Evolutionary conservation across 495 filamentous ascomycete species (phyloP).

Genomic region (Schizothecium vesticola): DNA sequence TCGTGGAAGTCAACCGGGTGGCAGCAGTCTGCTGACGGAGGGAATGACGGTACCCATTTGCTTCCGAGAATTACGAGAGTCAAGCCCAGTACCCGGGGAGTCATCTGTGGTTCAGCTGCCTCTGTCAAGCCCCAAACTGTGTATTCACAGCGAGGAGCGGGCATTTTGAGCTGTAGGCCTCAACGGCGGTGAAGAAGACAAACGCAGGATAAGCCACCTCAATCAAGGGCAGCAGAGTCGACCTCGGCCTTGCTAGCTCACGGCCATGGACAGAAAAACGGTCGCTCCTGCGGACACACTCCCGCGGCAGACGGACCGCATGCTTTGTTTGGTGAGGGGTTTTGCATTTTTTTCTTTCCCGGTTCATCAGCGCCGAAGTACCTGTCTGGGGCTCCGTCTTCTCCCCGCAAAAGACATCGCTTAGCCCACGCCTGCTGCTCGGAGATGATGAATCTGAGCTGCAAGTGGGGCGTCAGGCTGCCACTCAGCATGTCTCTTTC

Average conservation of each 20-base stretch:
- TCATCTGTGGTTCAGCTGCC: background rate
- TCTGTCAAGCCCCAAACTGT: background rate
- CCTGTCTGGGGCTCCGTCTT: too few relatives aligned
- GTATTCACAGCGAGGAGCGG: background rate
- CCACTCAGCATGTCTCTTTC: slow-evolving; percentile 6
- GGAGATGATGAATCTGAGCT: background rate
- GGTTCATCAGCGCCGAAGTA: background rate
- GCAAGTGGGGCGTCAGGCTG: background rate
- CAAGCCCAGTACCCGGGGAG: background rate
- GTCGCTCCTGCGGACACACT: background rate
- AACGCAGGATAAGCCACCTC: background rate
- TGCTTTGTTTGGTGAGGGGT: background rate
- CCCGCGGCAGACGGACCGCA: background rate
- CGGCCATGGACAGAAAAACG: background rate
- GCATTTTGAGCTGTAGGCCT: background rate
- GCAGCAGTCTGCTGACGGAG: background rate
- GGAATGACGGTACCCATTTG: background rate
- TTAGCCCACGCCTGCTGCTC: background rate
- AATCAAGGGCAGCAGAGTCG: background rate
- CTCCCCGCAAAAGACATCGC: background rate
- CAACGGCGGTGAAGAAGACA: background rate
- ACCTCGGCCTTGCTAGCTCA: background rate
- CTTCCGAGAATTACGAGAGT: background rate
- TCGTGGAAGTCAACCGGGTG: background rate
- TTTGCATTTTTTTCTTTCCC: background rate